phyloP scores from a whole-genome alignment of 2,329 filamentous ascomycete genomes.

The Truncatella angustata region DNA sequence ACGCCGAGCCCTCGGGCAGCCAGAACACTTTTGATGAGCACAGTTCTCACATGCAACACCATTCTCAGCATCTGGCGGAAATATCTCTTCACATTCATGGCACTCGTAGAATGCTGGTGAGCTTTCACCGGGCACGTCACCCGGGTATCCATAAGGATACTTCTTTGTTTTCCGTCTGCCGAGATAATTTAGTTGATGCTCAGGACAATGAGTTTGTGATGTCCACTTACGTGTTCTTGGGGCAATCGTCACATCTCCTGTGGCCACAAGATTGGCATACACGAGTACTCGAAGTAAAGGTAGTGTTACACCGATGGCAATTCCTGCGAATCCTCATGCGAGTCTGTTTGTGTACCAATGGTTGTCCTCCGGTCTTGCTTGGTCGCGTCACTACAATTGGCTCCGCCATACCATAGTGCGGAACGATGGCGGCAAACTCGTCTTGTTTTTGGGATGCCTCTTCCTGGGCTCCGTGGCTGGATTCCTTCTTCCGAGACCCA shows the following conservation, averaged over 20 bases:
- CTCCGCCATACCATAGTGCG: slow-evolving; percentile 49
- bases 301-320: slow-evolving; percentile 70
- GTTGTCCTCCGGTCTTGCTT: slow-evolving; percentile 64
- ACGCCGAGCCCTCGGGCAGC: slow-evolving; percentile 57
- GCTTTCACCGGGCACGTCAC: slow-evolving; percentile 56
- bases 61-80: slow-evolving; percentile 47
- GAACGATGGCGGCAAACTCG: slow-evolving; percentile 52
- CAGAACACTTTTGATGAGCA: slow-evolving; percentile 56
- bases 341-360: slow-evolving; percentile 69
- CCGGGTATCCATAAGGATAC: slow-evolving; percentile 69
- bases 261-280: slow-evolving; percentile 70
- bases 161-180: slow-evolving; percentile 63
- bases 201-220: background rate
- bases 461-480: slow-evolving; percentile 50
- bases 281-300: slow-evolving; percentile 58
- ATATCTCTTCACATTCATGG: slow-evolving; percentile 60
- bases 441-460: slow-evolving; percentile 52
- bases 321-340: slow-evolving; percentile 71
- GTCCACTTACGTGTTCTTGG: slow-evolving; percentile 69
- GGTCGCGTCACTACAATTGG: slow-evolving; percentile 59
- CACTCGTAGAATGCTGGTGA: slow-evolving; percentile 57
- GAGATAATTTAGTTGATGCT: background rate
- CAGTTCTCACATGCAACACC: slow-evolving; percentile 59
- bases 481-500: slow-evolving; percentile 52
- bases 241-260: slow-evolving; percentile 75